These are phyloP conservation scores for Paecilomyces sp. DNA, from an alignment of 2,329 filamentous ascomycete species.

Conservation along the genomic window DNA sequence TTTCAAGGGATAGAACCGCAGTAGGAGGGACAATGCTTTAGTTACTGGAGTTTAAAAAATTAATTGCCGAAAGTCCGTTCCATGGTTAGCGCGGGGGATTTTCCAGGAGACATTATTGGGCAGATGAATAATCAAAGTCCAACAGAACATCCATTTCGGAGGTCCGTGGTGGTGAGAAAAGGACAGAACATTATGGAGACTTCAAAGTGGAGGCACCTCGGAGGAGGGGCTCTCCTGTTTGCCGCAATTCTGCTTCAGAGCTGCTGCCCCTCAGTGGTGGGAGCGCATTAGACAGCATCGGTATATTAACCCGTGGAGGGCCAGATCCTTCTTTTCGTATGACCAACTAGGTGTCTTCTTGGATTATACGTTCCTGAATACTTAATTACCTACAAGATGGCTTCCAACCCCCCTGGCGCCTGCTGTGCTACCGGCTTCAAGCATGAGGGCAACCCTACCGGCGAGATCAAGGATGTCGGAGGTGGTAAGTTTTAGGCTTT, in stretches of 20 bases:
- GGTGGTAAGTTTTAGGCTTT: slow-evolving; percentile 28
- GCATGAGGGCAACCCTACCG: slow-evolving; percentile 44
- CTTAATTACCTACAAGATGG: slow-evolving; percentile 30
- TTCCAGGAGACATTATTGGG: neutral
- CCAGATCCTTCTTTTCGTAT: neutral
- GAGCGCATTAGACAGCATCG: neutral
- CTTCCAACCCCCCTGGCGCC: slow-evolving; percentile 42
- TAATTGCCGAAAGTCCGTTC: too few relatives aligned
- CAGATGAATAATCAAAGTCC: neutral
- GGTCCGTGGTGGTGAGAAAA: neutral
- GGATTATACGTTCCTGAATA: neutral
- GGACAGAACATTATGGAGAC: neutral
- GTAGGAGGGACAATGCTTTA: too few relatives aligned
- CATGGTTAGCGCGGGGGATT: neutral
- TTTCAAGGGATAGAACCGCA: too few relatives aligned
- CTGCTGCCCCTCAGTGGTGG: neutral
- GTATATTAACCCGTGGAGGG: neutral
- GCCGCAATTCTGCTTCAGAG: neutral
- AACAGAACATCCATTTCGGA: neutral
- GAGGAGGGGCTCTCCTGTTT: neutral
- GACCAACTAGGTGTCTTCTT: too few relatives aligned
- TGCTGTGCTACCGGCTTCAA: slow-evolving; percentile 45
- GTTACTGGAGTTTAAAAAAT: too few relatives aligned
- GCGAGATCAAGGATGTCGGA: slow-evolving; percentile 41
- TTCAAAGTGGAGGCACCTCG: neutral